Evolutionary conservation across 192 early-diverging fungal genomes (phyloP).

Genomic region (Coemansia nantahalensis): DNA sequence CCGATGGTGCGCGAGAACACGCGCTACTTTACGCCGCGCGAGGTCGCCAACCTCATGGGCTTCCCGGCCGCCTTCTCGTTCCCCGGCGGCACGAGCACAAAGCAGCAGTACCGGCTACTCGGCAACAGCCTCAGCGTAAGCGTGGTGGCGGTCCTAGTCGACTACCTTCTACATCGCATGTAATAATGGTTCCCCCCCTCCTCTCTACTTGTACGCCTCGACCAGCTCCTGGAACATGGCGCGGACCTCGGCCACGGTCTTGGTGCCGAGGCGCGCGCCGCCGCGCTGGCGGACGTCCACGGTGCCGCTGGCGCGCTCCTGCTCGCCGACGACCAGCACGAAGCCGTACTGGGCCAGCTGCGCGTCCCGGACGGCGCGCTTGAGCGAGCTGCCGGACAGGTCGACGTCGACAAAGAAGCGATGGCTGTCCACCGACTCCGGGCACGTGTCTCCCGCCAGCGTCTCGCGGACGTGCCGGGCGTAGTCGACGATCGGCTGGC

Average conservation of each 20-base stretch:
- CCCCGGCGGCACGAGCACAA: slow-evolving; percentile 59
- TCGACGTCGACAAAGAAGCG: slow-evolving; percentile 83
- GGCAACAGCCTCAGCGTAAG: slow-evolving; percentile 90
- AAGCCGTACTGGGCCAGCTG: slow-evolving; percentile 84
- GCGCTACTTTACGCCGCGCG: slow-evolving; percentile 58
- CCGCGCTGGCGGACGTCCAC: slow-evolving; percentile 72
- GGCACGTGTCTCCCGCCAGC: slow-evolving; percentile 35
- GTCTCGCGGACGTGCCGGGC: slow-evolving; percentile 56
- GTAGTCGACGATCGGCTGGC: slow-evolving; percentile 61
- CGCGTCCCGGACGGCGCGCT: slow-evolving; percentile 76
- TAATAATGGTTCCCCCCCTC: not conserved
- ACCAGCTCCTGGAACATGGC: slow-evolving; percentile 59
- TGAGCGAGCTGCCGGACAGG: slow-evolving; percentile 59
- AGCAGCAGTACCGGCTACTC: slow-evolving; percentile 80
- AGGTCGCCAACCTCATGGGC: slow-evolving; percentile 77
- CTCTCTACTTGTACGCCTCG: slow-evolving; percentile 35
- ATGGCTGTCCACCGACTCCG: slow-evolving; percentile 54
- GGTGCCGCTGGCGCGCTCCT: slow-evolving; percentile 64
- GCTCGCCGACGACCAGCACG: slow-evolving; percentile 82
- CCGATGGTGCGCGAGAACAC: slow-evolving; percentile 36
- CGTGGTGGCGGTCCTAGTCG: slow-evolving; percentile 75
- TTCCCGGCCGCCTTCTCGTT: slow-evolving; percentile 75
- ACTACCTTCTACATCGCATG: slow-evolving; percentile 59
- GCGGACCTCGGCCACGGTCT: slow-evolving; percentile 57
- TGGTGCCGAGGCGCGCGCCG: slow-evolving; percentile 61